Percentiles rank a stretch among this genome's conserved stretches.
Conservation (phyloP, 805 yeast genomes). For the Dipodascopsis uninucleata region DNA sequence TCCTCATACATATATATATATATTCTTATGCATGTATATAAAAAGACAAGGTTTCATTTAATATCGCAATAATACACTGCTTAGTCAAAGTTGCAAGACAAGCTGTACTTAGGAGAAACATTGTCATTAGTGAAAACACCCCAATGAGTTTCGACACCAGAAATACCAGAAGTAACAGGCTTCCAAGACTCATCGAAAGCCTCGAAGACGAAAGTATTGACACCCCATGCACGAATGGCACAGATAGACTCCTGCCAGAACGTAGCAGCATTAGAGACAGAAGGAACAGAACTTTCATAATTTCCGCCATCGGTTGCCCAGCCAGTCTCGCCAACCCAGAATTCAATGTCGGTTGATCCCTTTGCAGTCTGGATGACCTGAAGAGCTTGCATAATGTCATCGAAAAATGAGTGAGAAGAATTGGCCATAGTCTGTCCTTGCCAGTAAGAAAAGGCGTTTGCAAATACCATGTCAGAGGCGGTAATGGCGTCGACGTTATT, state of each 20-base stretch:
- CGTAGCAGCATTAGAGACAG: constrained; percentile 64
- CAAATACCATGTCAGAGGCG: constrained; percentile 81
- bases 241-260: constrained; percentile 90
- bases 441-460: constrained; percentile 98
- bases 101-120: constrained; percentile 18
- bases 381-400: constrained; percentile 96
- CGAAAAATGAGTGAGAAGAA: constrained; percentile 87
- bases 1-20: too few relatives aligned
- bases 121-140: constrained; percentile 67
- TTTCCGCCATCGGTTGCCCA: constrained; percentile 91
- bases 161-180: constrained; percentile 81
- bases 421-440: constrained; percentile 87
- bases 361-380: constrained; percentile 80
- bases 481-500: constrained; percentile 63
- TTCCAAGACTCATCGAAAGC: constrained; percentile 97
- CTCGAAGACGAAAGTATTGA: constrained; percentile 88
- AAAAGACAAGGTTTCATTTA: too few relatives aligned
- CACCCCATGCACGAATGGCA: constrained; percentile 94
- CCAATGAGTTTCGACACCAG: constrained; percentile 86
- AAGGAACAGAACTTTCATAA: constrained; percentile 65
- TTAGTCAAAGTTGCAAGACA: constrained; percentile 13
- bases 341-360: constrained; percentile 79
- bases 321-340: constrained; percentile 94
- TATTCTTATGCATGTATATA: too few relatives aligned
- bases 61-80: too few relatives aligned